Evolutionary conservation across 75 land plant species (phyloP).

Genomic region (Azolla pinnata): DNA sequence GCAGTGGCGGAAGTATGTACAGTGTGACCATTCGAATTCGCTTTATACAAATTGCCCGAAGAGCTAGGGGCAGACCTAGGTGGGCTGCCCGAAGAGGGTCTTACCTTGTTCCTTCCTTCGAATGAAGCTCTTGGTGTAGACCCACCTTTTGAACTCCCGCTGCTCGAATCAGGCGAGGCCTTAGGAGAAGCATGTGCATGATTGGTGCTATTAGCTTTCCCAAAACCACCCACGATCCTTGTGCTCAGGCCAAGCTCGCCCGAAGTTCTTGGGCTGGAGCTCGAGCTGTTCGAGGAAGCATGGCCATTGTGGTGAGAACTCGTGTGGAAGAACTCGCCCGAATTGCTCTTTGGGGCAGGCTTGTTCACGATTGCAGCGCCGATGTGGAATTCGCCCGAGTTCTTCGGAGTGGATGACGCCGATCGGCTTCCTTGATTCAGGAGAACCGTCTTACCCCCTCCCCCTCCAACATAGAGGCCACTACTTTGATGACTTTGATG

Average conservation of each 20-base stretch:
- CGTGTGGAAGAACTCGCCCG: not conserved
- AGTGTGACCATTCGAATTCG: not conserved
- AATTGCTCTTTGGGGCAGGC: not conserved
- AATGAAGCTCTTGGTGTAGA: not conserved
- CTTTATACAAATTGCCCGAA: conserved; percentile 3
- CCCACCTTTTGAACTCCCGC: not conserved
- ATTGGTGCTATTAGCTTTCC: too few species aligned
- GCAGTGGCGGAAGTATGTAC: too few species aligned
- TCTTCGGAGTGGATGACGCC: not conserved
- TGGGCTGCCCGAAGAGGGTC: not conserved
- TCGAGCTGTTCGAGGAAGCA: not conserved
- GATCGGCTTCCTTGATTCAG: not conserved
- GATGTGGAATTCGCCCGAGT: not conserved
- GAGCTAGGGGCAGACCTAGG: not conserved
- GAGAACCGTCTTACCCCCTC: not conserved
- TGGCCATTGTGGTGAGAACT: not conserved
- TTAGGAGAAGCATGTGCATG: not conserved
- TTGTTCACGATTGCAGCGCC: not conserved
- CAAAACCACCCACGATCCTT: too few species aligned
- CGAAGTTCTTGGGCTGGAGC: not conserved
- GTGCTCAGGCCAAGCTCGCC: not conserved
- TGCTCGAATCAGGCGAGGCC: not conserved
- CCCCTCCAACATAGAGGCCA: conserved; percentile 5
- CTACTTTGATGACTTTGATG: conserved; percentile 1
- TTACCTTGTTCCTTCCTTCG: not conserved